phyloP scores from a whole-genome alignment of 31 red algal genomes.

The Pterothamnion heteromorphum region DNA sequence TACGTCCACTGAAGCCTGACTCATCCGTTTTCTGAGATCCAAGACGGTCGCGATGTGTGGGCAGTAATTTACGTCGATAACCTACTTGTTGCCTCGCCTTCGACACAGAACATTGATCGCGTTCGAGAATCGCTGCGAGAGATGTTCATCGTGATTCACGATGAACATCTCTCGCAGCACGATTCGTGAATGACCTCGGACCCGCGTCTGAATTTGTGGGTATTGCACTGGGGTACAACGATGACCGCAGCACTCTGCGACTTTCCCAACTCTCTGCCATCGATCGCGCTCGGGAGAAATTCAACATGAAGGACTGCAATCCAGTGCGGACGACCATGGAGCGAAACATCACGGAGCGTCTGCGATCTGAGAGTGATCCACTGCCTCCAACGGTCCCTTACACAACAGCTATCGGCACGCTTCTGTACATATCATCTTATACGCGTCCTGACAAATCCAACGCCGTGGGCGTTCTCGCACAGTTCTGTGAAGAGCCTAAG shows the following conservation, averaged over 20 bases:
- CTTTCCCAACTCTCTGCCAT: neutral
- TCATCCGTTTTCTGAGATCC: neutral
- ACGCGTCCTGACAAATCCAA: neutral
- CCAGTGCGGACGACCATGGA: constrained; percentile 36
- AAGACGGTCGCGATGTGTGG: neutral
- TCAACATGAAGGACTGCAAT: constrained; percentile 36
- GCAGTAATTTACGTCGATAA: constrained; percentile 50
- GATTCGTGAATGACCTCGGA: constrained; percentile 30
- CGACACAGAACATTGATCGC: neutral
- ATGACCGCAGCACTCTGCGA: neutral
- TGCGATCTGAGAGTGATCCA: neutral
- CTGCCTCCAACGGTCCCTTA: neutral
- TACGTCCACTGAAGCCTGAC: neutral
- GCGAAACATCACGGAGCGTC: neutral
- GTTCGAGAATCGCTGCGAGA: neutral
- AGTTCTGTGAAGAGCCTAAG: neutral
- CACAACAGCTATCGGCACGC: neutral
- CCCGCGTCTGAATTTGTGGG: neutral
- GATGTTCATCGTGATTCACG: neutral
- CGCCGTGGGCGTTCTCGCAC: neutral
- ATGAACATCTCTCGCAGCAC: neutral
- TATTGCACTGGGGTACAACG: constrained; percentile 2
- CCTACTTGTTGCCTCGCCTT: neutral
- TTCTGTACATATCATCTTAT: neutral
- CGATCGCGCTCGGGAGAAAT: neutral